These are phyloP conservation scores for Ajuga reptans DNA, from an alignment of 305 asterid genomes.

Conservation along the genomic window DNA sequence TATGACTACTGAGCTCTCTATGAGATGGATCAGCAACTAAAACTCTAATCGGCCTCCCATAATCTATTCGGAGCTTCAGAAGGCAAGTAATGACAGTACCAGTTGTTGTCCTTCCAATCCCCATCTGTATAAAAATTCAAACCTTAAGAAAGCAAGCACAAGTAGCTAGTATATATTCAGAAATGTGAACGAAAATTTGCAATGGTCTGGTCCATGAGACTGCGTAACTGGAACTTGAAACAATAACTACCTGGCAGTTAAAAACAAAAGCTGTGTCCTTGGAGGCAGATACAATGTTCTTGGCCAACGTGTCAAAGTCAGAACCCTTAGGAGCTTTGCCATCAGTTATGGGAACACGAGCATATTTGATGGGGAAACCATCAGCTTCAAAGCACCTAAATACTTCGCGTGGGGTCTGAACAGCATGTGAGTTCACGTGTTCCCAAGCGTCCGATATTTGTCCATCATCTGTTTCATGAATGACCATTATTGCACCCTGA, in stretches of 20 bases:
- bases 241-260: slow-evolving; percentile 72
- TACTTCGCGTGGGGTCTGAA: slow-evolving; percentile 94
- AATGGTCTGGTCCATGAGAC: slow-evolving; percentile 14
- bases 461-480: slow-evolving; percentile 88
- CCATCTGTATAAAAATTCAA: slow-evolving; percentile 56
- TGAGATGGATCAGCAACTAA: slow-evolving; percentile 44
- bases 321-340: slow-evolving; percentile 99
- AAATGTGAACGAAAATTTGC: slow-evolving; percentile 9
- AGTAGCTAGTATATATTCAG: slow-evolving; percentile 16
- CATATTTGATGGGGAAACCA: slow-evolving; percentile 86
- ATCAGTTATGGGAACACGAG: slow-evolving; percentile 97
- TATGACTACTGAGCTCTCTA: slow-evolving; percentile 34
- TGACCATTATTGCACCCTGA: slow-evolving; percentile 90
- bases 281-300: slow-evolving; percentile 84
- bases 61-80: slow-evolving; percentile 77
- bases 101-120: slow-evolving; percentile 96
- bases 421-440: slow-evolving; percentile 58
- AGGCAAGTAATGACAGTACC: slow-evolving; percentile 98
- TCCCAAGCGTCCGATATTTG: slow-evolving; percentile 94
- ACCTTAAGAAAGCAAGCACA: slow-evolving; percentile 24
- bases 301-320: slow-evolving; percentile 72
- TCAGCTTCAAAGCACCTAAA: slow-evolving; percentile 72
- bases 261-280: slow-evolving; percentile 89
- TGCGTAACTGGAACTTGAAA: slow-evolving; percentile 17
- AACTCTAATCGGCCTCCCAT: slow-evolving; percentile 80